Percentiles rank a stretch among this genome's conserved stretches.
These are phyloP conservation scores for Chenopodium quinoa DNA, from an alignment of 148 eudicot species.

Conservation along the genomic window DNA sequence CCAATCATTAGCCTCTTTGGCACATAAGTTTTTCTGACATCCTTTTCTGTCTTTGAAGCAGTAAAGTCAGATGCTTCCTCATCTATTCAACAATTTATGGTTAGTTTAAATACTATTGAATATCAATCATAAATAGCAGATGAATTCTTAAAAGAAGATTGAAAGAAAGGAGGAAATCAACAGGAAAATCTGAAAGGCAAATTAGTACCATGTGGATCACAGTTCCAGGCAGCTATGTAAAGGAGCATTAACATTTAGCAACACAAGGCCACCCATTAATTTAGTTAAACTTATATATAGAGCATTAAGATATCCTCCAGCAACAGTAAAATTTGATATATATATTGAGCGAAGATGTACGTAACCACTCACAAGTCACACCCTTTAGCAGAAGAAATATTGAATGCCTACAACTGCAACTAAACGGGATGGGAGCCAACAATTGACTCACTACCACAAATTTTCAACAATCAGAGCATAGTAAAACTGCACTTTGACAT, in stretches of 20 bases:
- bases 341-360: background rate
- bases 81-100: conserved; percentile 41
- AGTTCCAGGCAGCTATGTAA: background rate
- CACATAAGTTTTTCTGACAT: conserved; percentile 53
- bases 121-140: conserved; percentile 1
- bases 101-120: conserved; percentile 19
- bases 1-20: conserved; percentile 85
- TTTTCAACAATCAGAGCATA: background rate
- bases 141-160: background rate
- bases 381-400: background rate
- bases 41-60: conserved; percentile 37
- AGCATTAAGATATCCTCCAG: background rate
- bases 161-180: background rate
- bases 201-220: background rate
- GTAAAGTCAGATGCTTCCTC: conserved; percentile 45
- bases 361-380: background rate
- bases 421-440: background rate
- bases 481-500: background rate
- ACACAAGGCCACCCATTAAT: background rate
- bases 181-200: background rate
- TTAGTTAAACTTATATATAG: background rate
- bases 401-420: background rate
- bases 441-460: background rate
- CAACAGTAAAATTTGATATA: background rate
- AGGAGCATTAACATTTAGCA: background rate